These are phyloP conservation scores for Articulospora tetracladia DNA, from an alignment of 495 filamentous ascomycete genomes.

Conservation along the genomic window DNA sequence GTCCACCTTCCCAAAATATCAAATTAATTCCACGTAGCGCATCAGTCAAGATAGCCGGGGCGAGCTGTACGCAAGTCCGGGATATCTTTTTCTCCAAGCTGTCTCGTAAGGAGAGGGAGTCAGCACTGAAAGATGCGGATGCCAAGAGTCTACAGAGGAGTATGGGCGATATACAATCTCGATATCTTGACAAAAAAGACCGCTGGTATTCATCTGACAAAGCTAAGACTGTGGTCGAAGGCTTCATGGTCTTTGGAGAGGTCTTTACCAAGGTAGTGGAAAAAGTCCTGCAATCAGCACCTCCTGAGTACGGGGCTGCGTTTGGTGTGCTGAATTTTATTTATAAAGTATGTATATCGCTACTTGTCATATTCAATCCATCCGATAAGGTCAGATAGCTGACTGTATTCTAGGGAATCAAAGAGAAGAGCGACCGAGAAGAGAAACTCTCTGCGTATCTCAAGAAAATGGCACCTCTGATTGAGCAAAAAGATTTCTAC, in stretches of 20 bases:
- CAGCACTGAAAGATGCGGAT: not conserved
- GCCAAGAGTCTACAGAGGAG: not conserved
- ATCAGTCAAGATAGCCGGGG: not conserved
- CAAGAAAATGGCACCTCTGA: not conserved
- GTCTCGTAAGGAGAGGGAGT: not conserved
- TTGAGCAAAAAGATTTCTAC: slow-evolving; percentile 1
- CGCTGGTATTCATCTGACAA: slow-evolving; percentile 1
- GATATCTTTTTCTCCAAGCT: slow-evolving; percentile 2
- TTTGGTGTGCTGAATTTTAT: slow-evolving; percentile 2
- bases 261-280: not conserved
- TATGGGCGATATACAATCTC: not conserved
- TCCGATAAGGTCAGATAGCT: not conserved
- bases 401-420: not conserved
- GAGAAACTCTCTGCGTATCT: slow-evolving; percentile 4
- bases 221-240: not conserved
- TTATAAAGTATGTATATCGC: slow-evolving; percentile 2
- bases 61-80: not conserved
- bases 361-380: too few species aligned
- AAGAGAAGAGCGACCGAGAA: slow-evolving; percentile 3
- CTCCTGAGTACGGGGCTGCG: not conserved
- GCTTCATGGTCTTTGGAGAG: not conserved
- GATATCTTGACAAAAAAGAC: not conserved
- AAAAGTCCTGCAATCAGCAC: not conserved
- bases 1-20: not conserved
- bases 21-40: not conserved